phyloP scores from a whole-genome alignment of 1,139 yeast genomes.

The Zygosaccharomyces sapae region DNA sequence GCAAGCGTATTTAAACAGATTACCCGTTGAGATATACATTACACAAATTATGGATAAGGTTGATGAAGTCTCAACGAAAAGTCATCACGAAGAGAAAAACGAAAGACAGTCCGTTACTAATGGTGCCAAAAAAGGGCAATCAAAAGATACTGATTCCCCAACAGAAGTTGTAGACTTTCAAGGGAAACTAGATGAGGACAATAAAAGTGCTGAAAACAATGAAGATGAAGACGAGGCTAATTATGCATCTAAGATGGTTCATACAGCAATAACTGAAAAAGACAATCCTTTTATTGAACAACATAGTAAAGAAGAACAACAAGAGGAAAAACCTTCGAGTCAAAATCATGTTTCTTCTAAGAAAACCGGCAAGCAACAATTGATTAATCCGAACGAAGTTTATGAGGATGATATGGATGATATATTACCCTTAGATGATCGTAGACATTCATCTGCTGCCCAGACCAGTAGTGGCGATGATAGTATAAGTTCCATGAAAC shows the following conservation, averaged over 20 bases:
- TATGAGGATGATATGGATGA: slow-evolving; percentile 23
- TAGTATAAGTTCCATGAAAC: slow-evolving; percentile 9
- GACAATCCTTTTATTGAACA: slow-evolving; percentile 32
- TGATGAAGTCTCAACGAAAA: not conserved
- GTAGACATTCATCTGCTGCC: slow-evolving; percentile 4
- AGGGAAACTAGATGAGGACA: not conserved
- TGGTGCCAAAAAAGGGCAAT: not conserved
- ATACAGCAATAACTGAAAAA: slow-evolving; percentile 28
- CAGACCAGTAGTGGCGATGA: slow-evolving; percentile 11
- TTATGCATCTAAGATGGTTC: slow-evolving; percentile 18
- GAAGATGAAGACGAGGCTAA: not conserved
- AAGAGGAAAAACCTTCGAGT: too few relatives aligned
- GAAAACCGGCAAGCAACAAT: slow-evolving; percentile 7
- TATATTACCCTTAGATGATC: slow-evolving; percentile 14
- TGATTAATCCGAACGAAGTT: slow-evolving; percentile 24
- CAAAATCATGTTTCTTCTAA: slow-evolving; percentile 3
- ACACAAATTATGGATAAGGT: not conserved
- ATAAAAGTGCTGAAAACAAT: not conserved
- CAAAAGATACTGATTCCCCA: not conserved
- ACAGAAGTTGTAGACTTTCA: not conserved
- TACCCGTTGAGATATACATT: not conserved
- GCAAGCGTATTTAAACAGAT: not conserved
- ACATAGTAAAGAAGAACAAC: slow-evolving; percentile 3
- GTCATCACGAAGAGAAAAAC: not conserved
- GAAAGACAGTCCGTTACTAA: not conserved